Percentiles rank a stretch among this genome's conserved stretches.
Conservation (phyloP, 805 yeast genomes). For the Cyberlindnera mycetangii region DNA sequence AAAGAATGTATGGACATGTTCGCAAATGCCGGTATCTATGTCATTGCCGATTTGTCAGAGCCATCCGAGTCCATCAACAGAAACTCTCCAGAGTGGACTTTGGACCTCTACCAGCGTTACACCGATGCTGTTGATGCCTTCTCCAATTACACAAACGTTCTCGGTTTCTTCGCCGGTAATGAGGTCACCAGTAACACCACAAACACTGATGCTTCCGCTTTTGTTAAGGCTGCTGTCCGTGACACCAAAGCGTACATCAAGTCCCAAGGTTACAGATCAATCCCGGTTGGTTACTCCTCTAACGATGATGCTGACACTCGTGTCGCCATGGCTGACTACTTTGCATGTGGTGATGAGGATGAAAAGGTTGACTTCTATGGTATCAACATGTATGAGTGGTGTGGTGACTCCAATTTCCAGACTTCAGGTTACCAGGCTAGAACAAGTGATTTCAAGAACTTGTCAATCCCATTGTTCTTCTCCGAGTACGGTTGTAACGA, state of each 20-base stretch:
- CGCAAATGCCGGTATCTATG: slow-evolving; percentile 78
- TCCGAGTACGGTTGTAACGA: slow-evolving; percentile 88
- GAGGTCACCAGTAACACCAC: slow-evolving; percentile 75
- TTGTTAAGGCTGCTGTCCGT: slow-evolving; percentile 86
- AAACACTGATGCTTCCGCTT: slow-evolving; percentile 79
- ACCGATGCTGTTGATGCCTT: slow-evolving; percentile 72
- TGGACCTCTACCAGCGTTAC: slow-evolving; percentile 66
- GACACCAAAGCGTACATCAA: slow-evolving; percentile 71
- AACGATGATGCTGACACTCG: slow-evolving; percentile 76
- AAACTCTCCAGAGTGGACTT: slow-evolving; percentile 65
- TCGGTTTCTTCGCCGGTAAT: slow-evolving; percentile 91
- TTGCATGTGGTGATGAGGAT: slow-evolving; percentile 65
- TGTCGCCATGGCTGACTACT: slow-evolving; percentile 71
- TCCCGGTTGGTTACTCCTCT: slow-evolving; percentile 89
- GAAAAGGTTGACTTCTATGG: slow-evolving; percentile 75
- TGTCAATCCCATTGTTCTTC: slow-evolving; percentile 79
- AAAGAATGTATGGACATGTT: slow-evolving; percentile 65
- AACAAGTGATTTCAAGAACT: slow-evolving; percentile 68
- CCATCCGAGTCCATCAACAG: slow-evolving; percentile 72
- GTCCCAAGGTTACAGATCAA: slow-evolving; percentile 59
- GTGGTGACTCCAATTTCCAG: slow-evolving; percentile 68
- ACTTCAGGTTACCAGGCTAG: slow-evolving; percentile 67
- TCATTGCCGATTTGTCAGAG: slow-evolving; percentile 78
- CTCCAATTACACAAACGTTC: slow-evolving; percentile 66
- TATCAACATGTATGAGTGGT: slow-evolving; percentile 87